phyloP scores from a whole-genome alignment of 1,139 yeast species.

The Blastobotrys aristatus region DNA sequence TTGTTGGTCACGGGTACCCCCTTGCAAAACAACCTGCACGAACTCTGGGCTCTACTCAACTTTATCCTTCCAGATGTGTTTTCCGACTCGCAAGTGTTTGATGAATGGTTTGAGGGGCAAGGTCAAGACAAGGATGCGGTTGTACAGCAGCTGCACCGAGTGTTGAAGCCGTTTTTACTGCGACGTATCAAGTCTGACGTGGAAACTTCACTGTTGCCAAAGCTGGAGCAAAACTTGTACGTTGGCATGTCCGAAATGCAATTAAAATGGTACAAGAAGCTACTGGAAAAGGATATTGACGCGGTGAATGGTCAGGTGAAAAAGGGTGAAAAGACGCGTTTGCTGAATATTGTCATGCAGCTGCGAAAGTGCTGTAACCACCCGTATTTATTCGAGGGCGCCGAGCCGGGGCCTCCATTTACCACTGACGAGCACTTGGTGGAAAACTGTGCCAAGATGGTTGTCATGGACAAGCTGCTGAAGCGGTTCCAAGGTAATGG shows the following conservation, averaged over 20 bases:
- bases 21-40: conserved; percentile 88
- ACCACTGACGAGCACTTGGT: conserved; percentile 94
- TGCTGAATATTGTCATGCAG: conserved; percentile 94
- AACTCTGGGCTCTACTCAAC: conserved; percentile 89
- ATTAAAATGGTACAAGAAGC: conserved; percentile 79
- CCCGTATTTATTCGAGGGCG: conserved; percentile 95
- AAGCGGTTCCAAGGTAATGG: conserved; percentile 71
- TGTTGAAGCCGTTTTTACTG: conserved; percentile 78
- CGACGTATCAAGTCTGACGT: conserved; percentile 92
- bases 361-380: conserved; percentile 94
- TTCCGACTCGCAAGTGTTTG: conserved; percentile 84
- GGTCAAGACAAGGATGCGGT: conserved; percentile 62
- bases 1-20: conserved; percentile 94
- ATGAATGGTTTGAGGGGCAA: conserved; percentile 71
- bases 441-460: conserved; percentile 83
- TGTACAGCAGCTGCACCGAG: conserved; percentile 79
- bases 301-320: conserved; percentile 94
- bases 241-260: conserved; percentile 97
- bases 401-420: conserved; percentile 98
- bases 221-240: conserved; percentile 82
- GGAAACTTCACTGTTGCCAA: conserved; percentile 83
- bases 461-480: conserved; percentile 77
- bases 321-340: conserved; percentile 81
- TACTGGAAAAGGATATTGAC: conserved; percentile 88
- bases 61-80: conserved; percentile 92